Evolutionary conservation across 2,329 filamentous ascomycete genomes (phyloP).

Genomic region (Calonectria henricotiae): DNA sequence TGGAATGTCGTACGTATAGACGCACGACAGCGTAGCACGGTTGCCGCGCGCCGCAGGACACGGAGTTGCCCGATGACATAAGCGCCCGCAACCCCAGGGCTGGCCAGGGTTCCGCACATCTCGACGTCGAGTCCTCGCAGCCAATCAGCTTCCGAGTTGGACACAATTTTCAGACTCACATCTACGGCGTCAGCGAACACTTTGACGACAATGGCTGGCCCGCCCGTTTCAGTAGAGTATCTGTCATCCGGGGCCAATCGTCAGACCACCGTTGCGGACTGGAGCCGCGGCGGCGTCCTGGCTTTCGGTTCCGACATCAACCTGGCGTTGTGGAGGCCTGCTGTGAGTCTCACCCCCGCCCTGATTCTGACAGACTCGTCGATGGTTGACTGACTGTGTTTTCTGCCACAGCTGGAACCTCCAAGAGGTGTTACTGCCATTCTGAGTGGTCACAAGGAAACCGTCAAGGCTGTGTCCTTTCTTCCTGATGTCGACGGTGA

Average conservation of each 20-base stretch:
- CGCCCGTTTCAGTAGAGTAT: constrained; percentile 64
- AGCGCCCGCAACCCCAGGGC: constrained; percentile 33
- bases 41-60: constrained; percentile 20
- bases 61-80: constrained; percentile 47
- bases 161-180: constrained; percentile 58
- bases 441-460: constrained; percentile 83
- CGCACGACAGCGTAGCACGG: constrained; percentile 17
- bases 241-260: constrained; percentile 90
- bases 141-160: constrained; percentile 58
- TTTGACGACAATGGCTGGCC: constrained; percentile 51
- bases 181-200: constrained; percentile 34
- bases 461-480: constrained; percentile 89
- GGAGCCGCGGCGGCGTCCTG: constrained; percentile 81
- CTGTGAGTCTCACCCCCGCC: constrained; percentile 68
- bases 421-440: constrained; percentile 76
- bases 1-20: constrained; percentile 24
- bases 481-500: constrained; percentile 69
- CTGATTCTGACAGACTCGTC: background rate
- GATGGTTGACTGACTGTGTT: constrained; percentile 11
- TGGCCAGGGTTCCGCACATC: constrained; percentile 40
- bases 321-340: constrained; percentile 89
- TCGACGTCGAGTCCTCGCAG: constrained; percentile 44
- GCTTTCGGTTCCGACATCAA: constrained; percentile 93
- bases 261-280: constrained; percentile 91
- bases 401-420: constrained; percentile 54